phyloP scores from a whole-genome alignment of 352 stramenopile species.

The Pilasporangium apinafurcum region DNA sequence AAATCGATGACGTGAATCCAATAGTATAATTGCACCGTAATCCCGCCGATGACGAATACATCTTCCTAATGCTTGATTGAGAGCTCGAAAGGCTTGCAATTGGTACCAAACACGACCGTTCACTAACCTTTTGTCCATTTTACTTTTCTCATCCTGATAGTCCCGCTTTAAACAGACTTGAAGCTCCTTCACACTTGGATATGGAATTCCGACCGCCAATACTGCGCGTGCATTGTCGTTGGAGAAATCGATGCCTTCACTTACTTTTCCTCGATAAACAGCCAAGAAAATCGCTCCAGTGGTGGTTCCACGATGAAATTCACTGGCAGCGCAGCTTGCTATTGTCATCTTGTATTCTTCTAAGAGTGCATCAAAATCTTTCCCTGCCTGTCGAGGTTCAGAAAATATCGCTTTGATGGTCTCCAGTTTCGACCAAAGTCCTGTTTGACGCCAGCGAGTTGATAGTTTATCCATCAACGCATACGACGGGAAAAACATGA shows the following conservation, averaged over 20 bases:
- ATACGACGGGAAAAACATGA: slow-evolving; percentile 88
- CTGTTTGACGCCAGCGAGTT: slow-evolving; percentile 62
- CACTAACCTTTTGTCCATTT: slow-evolving; percentile 52
- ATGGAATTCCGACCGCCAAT: slow-evolving; percentile 98
- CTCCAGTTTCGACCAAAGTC: slow-evolving; percentile 53
- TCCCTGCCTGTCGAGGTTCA: slow-evolving; percentile 67
- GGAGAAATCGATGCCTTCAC: slow-evolving; percentile 98
- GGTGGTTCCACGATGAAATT: slow-evolving; percentile 1
- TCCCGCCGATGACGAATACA: slow-evolving; percentile 98
- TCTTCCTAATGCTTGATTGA: slow-evolving; percentile 98
- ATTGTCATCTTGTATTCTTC: slow-evolving; percentile 70
- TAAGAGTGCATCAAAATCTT: slow-evolving; percentile 75
- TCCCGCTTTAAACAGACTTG: slow-evolving; percentile 75
- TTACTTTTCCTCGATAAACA: slow-evolving; percentile 98
- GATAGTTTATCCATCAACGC: slow-evolving; percentile 67
- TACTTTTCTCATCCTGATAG: slow-evolving; percentile 77
- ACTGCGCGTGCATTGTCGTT: slow-evolving; percentile 96
- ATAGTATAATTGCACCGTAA: slow-evolving; percentile 96
- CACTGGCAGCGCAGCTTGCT: slow-evolving; percentile 1
- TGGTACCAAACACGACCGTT: slow-evolving; percentile 93
- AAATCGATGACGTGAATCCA: slow-evolving; percentile 86
- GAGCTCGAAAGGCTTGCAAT: slow-evolving; percentile 95
- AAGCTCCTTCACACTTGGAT: slow-evolving; percentile 93
- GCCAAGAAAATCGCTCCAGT: slow-evolving; percentile 95
- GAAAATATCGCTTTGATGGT: slow-evolving; percentile 54